Evolutionary conservation across 2,329 filamentous ascomycete species (phyloP).

Genomic region (Stromatinia cepivora): DNA sequence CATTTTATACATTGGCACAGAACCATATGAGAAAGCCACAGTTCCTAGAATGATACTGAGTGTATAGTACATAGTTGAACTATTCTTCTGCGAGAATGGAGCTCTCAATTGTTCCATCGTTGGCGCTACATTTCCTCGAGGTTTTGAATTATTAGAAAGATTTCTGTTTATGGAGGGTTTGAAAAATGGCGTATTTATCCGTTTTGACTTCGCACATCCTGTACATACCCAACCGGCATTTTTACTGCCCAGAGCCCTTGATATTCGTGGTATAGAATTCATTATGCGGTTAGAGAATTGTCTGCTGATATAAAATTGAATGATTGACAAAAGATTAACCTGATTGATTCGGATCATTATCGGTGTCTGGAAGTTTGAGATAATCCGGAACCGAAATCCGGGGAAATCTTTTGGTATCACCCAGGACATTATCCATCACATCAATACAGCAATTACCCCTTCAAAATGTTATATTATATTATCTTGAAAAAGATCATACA

Average conservation of each 20-base stretch:
- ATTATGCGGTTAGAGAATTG: slow-evolving; percentile 15
- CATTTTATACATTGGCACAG: slow-evolving; percentile 87
- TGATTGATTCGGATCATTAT: neutral
- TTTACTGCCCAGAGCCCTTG: slow-evolving; percentile 31
- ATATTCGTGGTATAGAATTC: slow-evolving; percentile 30
- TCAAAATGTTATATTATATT: neutral
- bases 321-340: slow-evolving; percentile 1
- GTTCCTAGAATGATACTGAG: slow-evolving; percentile 77
- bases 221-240: slow-evolving; percentile 39
- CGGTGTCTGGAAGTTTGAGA: slow-evolving; percentile 6
- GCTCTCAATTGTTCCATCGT: slow-evolving; percentile 65
- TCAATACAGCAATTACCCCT: neutral
- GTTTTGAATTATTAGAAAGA: slow-evolving; percentile 35
- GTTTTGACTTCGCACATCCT: slow-evolving; percentile 31
- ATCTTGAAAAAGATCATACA: neutral
- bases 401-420: neutral
- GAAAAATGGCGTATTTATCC: slow-evolving; percentile 31
- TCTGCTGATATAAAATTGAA: neutral
- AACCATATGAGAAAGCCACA: slow-evolving; percentile 77
- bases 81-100: slow-evolving; percentile 67
- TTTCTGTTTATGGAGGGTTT: slow-evolving; percentile 33
- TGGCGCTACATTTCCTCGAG: slow-evolving; percentile 44
- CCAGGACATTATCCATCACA: neutral
- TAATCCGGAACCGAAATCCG: slow-evolving; percentile 18
- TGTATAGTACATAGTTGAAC: slow-evolving; percentile 70